Evolutionary conservation across 2,329 filamentous ascomycete species (phyloP), one percentile per base, ranked within the genome.

Genomic region (Aspergillus luchuensis): DNA sequence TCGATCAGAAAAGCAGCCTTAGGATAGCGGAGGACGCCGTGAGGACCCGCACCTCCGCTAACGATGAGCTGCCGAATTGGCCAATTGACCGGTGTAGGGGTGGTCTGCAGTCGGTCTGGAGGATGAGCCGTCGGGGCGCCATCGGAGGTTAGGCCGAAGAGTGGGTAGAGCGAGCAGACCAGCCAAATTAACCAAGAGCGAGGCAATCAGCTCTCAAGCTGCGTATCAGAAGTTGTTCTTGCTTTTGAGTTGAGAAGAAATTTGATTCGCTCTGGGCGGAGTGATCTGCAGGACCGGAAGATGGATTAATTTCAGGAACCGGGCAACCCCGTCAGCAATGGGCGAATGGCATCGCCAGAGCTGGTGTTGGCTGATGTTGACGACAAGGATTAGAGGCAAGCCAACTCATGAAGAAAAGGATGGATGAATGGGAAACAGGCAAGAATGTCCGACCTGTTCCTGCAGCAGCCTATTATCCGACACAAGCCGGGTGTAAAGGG

Each of bases 191-290:
- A 45, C 17, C 28, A 55, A 30, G 38, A 49, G 45, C 25, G 23
- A 49, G 23, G 45, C 23, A n/a, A n/a, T 55, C 21, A 25, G 19
- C 28, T 41, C 4, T 13, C 21, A 19, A 43, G 49, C 41, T 45
- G 28, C 58, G 43, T 28, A 66, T 67, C 51, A 68, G 58, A 64
- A 60, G 62, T 58, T 62, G 41, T 51, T 41, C 51, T 21, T 53
- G 33, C 51, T 39, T 21, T 39, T 19, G 19, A 33, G 13, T 4
- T 25, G 30, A n/a, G 19, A 7, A 10, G 1, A n/a, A 19, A 0
- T 38, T 39, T 55, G 52, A 55, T 55, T 55, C 52, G 52, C n/a
- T 19, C 21, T 11, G 36, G 15, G 13, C 8, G 25, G 21, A 23
- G 28, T 19, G 52, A 55, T 55, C 52, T 45, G 36, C 52, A 55